A percentile compares a stretch with the other conserved stretches of the same genome.
phyloP scores from a whole-genome alignment of 1,139 yeast species.

The Candida sanyaensis region DNA sequence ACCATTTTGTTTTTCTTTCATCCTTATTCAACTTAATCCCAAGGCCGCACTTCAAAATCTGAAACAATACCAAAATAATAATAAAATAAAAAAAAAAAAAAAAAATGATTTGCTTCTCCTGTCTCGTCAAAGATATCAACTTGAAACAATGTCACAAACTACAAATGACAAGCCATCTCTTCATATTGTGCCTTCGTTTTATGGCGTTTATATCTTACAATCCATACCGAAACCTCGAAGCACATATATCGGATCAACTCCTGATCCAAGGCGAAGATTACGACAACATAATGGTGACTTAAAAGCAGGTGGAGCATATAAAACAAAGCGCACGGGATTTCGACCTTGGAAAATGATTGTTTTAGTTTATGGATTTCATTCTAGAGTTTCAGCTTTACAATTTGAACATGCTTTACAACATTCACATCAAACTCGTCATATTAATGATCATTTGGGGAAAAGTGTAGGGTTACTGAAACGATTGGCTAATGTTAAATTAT shows the following conservation, averaged over 20 bases:
- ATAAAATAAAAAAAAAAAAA: too few relatives aligned
- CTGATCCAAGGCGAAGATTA: slow-evolving; percentile 65
- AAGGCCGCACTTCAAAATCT: background rate
- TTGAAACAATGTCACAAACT: slow-evolving; percentile 5
- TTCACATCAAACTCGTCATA: slow-evolving; percentile 63
- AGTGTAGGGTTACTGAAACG: slow-evolving; percentile 43
- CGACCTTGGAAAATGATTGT: slow-evolving; percentile 76
- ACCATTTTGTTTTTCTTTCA: too few relatives aligned
- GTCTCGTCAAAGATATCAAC: slow-evolving; percentile 3
- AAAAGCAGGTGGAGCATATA: slow-evolving; percentile 63
- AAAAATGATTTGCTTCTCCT: background rate
- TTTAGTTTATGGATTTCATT: slow-evolving; percentile 70
- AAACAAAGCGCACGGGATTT: slow-evolving; percentile 54
- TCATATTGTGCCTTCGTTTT: slow-evolving; percentile 40
- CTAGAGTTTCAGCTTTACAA: slow-evolving; percentile 69
- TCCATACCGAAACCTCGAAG: slow-evolving; percentile 56
- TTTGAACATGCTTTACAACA: slow-evolving; percentile 84
- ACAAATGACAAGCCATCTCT: slow-evolving; percentile 5
- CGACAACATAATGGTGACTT: slow-evolving; percentile 79
- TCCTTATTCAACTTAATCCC: too few relatives aligned
- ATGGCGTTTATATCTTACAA: slow-evolving; percentile 68
- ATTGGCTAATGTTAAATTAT: slow-evolving; percentile 51
- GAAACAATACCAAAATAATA: background rate
- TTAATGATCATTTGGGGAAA: slow-evolving; percentile 29
- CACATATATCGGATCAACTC: slow-evolving; percentile 77